Percentiles rank a stretch among this genome's conserved stretches.
phyloP scores from a whole-genome alignment of 805 yeast species.

The Schwanniomyces occidentalis region DNA sequence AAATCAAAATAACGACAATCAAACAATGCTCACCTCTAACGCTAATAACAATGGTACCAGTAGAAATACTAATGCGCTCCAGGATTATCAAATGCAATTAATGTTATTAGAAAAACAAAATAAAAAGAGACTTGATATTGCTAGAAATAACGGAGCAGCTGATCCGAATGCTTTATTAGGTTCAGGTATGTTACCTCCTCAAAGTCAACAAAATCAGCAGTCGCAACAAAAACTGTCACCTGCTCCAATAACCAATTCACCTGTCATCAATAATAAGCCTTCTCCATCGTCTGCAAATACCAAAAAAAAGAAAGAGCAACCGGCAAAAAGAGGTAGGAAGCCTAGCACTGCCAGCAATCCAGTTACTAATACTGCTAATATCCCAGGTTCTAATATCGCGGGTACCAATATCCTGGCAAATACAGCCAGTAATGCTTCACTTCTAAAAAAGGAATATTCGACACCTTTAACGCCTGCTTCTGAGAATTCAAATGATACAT shows the following conservation, averaged over 20 bases:
- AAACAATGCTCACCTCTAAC: conserved; percentile 1
- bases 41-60: conserved; percentile 10
- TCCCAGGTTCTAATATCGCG: conserved; percentile 11
- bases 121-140: conserved; percentile 62
- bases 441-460: conserved; percentile 36
- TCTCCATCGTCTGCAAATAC: conserved; percentile 27
- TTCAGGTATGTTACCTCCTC: conserved; percentile 27
- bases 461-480: conserved; percentile 44
- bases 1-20: neutral
- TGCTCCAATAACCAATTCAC: conserved; percentile 30
- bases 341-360: conserved; percentile 20
- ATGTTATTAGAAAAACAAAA: conserved; percentile 75
- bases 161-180: conserved; percentile 14
- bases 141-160: conserved; percentile 35
- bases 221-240: conserved; percentile 23
- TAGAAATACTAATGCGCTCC: conserved; percentile 57
- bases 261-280: conserved; percentile 33
- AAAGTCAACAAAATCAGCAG: conserved; percentile 13
- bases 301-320: conserved; percentile 33
- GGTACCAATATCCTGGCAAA: too few species aligned
- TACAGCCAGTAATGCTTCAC: conserved; percentile 17
- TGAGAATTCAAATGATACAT: conserved; percentile 27
- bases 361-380: conserved; percentile 11
- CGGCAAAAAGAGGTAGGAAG: conserved; percentile 34
- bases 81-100: conserved; percentile 80